Evolutionary conservation across 495 filamentous ascomycete species (phyloP), one percentile per base, ranked within the genome.

Genomic region (Penicillium soppii): DNA sequence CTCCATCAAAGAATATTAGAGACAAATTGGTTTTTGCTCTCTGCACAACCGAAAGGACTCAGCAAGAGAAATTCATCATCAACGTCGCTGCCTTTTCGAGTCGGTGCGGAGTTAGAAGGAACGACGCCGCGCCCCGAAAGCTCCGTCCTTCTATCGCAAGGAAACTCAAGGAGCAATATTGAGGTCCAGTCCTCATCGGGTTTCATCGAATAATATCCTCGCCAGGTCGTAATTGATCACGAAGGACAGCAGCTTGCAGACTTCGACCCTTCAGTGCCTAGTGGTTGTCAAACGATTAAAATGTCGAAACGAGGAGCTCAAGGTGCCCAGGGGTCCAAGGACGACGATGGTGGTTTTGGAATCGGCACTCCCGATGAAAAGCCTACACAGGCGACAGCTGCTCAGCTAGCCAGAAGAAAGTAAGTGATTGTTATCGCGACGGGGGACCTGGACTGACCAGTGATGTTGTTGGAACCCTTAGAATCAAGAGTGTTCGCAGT

Each of bases 381-480:
- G 67, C 72, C 73, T 27, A 66, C 72, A 40, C 72, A 69, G 61
- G 77, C 77, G 26, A 79, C 74, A 17, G 76, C 78, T 19, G 74
- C 77, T 23, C 77, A 79, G 62, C 29, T 81, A 68, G 77, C 78
- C 29, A 70, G 47, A 40, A 70, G 78, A 70, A 80, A 67, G 78
- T 81, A 63, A 76, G 78, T 78, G 40, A 60, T 30, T 40, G 3
- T 15, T 16, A 4, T 47, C 7, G 13, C 25, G 17, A 23, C 20
- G 12, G n/a, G 27, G 15, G 35, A 32, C 16, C 33, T 13, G 17
- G 15, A 26, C 52, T 58, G 47, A 58, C 44, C 33, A 19, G 23
- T 27, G 50, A 27, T 29, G 0, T 41, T 1, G 20, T 41, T 49
- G 5, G 2, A 15, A 9, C 9, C 5, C 25, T n/a, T 27, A 75